A percentile compares a stretch with the other conserved stretches of the same genome.
Conservation (phyloP, 257 asterid genomes). For the Orobanche coerulescens region DNA sequence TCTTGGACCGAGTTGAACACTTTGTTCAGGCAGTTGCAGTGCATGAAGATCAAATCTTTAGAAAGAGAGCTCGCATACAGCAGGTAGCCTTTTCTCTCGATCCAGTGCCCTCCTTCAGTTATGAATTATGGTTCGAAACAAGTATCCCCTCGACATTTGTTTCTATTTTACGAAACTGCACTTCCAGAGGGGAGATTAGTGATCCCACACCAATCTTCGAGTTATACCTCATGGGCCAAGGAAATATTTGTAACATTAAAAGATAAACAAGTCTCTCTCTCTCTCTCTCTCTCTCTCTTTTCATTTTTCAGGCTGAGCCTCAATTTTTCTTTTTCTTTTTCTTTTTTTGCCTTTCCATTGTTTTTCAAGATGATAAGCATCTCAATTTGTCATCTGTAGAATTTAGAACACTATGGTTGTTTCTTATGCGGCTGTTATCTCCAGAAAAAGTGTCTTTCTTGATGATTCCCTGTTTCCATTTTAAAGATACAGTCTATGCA, state of each 20-base stretch:
- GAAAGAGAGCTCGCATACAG: slow-evolving; percentile 74
- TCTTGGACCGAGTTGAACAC: slow-evolving; percentile 74
- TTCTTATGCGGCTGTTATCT: not conserved
- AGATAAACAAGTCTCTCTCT: too few relatives aligned
- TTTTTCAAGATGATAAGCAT: not conserved
- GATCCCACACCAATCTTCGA: too few relatives aligned
- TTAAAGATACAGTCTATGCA: not conserved
- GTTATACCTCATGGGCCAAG: too few relatives aligned
- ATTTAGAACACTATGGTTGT: not conserved
- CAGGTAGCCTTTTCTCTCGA: slow-evolving; percentile 40
- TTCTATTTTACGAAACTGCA: too few relatives aligned
- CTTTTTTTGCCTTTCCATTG: not conserved
- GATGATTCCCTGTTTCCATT: not conserved
- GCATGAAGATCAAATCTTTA: slow-evolving; percentile 80
- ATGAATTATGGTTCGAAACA: too few relatives aligned
- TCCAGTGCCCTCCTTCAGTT: slow-evolving; percentile 10
- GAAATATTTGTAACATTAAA: too few relatives aligned
- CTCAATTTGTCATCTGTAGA: not conserved
- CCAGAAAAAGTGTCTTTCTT: not conserved
- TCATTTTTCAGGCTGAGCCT: too few relatives aligned
- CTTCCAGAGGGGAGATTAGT: too few relatives aligned
- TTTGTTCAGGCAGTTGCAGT: slow-evolving; percentile 86
- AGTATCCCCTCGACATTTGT: too few relatives aligned
- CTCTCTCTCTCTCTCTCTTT: too few relatives aligned
- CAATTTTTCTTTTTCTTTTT: not conserved